Evolutionary conservation across 805 yeast genomes (phyloP).

Genomic region (Lipomyces anomalus): DNA sequence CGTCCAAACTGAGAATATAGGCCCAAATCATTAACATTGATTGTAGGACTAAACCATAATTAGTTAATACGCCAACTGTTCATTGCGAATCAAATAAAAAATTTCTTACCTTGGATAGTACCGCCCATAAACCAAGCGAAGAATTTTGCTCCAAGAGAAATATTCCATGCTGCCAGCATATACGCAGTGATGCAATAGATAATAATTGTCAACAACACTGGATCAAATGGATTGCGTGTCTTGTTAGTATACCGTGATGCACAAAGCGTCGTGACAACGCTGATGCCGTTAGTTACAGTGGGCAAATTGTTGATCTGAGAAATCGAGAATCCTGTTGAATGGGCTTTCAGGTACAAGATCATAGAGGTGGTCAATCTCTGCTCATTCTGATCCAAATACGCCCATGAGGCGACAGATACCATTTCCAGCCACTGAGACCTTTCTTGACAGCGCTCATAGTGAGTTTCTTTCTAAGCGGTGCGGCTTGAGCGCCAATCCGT

Average conservation of each 20-base stretch:
- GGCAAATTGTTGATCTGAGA: slow-evolving; percentile 40
- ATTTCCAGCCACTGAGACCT: slow-evolving; percentile 32
- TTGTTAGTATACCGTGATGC: slow-evolving; percentile 15
- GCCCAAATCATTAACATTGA: slow-evolving; percentile 19
- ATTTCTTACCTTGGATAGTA: neutral
- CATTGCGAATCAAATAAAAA: slow-evolving; percentile 6
- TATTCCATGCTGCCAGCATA: slow-evolving; percentile 51
- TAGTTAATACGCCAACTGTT: neutral
- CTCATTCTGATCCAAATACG: slow-evolving; percentile 30
- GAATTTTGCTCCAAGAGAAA: slow-evolving; percentile 52
- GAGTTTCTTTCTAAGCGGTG: slow-evolving; percentile 21
- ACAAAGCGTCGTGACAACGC: slow-evolving; percentile 39
- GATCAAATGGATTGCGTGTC: slow-evolving; percentile 32
- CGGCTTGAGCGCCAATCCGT: slow-evolving; percentile 29
- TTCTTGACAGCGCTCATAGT: slow-evolving; percentile 26
- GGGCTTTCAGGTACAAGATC: slow-evolving; percentile 10
- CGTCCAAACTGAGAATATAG: slow-evolving; percentile 5
- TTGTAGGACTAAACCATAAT: slow-evolving; percentile 5
- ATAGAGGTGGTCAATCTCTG: slow-evolving; percentile 8
- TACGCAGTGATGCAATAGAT: slow-evolving; percentile 31
- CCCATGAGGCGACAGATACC: slow-evolving; percentile 35
- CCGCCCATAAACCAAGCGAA: slow-evolving; percentile 41
- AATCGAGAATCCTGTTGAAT: slow-evolving; percentile 28
- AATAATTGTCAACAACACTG: slow-evolving; percentile 35
- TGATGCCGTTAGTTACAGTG: slow-evolving; percentile 39